Evolutionary conservation across 2,329 filamentous ascomycete genomes (phyloP), one percentile per base, ranked within the genome.

Genomic region (Botryotinia globosa): DNA sequence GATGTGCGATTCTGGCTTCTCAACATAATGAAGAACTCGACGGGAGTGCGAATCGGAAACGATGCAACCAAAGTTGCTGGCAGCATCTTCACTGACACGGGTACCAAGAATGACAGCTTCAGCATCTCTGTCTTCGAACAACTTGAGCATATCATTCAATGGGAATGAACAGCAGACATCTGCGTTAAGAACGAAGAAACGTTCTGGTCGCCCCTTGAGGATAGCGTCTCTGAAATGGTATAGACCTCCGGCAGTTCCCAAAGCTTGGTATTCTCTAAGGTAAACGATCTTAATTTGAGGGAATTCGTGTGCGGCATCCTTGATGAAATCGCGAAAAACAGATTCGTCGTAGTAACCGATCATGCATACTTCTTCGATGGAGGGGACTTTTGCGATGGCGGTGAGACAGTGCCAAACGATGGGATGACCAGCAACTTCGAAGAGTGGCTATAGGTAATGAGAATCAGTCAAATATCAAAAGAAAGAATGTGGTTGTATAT

Each of bases 201-300:
- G 91, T 83, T 98, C 94, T 56, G 96, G 96, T 76, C 91, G 90
- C 81, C 95, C 94, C 86, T 98, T 98, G 82, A 98, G 90, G 81
- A 99, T 98, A 77, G 94, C 94, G 88, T 99, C 96, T 81, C 96
- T 94, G 90, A 99, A 98, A 85, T 98, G 96, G 88, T 98, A 99
- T 63, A 99, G 89, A 75, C 96, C 96, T 78, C 96, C 96, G 44
- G 96, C 96, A 22, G 96, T 98, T 81, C 96, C 96, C 75, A 99
- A 85, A 73, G 96, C 94, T 83, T 97, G 92, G 85, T 99, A 99
- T 86, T 99, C 96, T 81, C 96, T 93, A 71, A 99, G 89, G 85
- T 99, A 99, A 83, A 94, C 94, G 84, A 98, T 94, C 79, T 90
- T 90, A 79, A 98, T 90, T 81, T 93, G 89, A 71, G 94, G 94